Evolutionary conservation across 805 yeast genomes (phyloP), one percentile per base, ranked within the genome.

Genomic region (Komagataella mondaviorum): DNA sequence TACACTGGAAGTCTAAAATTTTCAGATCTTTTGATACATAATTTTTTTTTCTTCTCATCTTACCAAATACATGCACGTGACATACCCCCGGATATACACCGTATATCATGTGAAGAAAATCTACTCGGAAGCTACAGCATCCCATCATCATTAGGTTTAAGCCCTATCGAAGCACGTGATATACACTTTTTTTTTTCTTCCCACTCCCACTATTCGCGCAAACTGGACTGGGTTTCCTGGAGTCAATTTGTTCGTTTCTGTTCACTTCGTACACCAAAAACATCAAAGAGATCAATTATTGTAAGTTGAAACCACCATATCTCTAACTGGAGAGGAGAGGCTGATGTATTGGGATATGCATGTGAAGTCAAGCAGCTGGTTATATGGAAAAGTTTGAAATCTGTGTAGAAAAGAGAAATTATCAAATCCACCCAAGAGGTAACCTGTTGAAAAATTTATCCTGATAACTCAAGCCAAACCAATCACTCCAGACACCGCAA

Each of bases 1-100:
- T 43, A 23, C 45, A 16, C 39, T 22, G 46, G 6, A 20, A 10
- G 23, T 47, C 23, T 24, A 23, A 51, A 22, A 16, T 43, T 22
- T 36, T 46, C 49, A 51, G 51, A 48, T 53, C 51, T 48, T 44
- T 23, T 22, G 44, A n/a, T 47, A n/a, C 46, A 22, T 16, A 48
- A 48, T 30, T 47, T 39, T 51, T 51, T 43, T 47, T 48, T 23
- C 3, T 1, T 36, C 43, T 23, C 24, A 18, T n/a, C 16, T n/a
- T 8, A 6, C 16, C 20, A 20, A 14, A 20, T 12, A 8, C 16
- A 8, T 48, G 20, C 46, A 17, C 39, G 39, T 30, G 39, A 10
- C 4, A 10, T 10, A 30, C 8, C 14, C 14, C 39, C 39, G 39
- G n/a, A 22, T 18, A 6, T 36, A 22, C 16, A 30, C 36, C 48